These are phyloP conservation scores for Penicillium verrucosum DNA, from an alignment of 2,329 filamentous ascomycete genomes.

Conservation along the genomic window DNA sequence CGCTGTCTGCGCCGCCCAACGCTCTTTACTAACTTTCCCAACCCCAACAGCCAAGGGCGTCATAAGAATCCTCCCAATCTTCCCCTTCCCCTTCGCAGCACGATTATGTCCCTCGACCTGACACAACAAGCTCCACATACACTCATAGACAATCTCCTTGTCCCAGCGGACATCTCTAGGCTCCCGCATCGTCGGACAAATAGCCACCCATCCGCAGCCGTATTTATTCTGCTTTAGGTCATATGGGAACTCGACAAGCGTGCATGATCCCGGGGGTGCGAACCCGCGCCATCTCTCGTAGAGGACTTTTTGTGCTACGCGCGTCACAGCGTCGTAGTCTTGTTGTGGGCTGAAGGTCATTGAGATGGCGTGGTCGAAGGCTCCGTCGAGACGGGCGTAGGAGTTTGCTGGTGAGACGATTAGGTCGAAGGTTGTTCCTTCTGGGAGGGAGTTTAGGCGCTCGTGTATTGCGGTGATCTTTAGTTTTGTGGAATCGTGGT, in stretches of 20 bases:
- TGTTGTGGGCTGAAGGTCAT: conserved; percentile 42
- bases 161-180: conserved; percentile 49
- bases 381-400: conserved; percentile 54
- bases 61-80: conserved; percentile 49
- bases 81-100: background rate
- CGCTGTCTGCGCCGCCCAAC: conserved; percentile 52
- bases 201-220: conserved; percentile 45
- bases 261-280: conserved; percentile 51
- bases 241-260: conserved; percentile 46
- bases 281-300: conserved; percentile 52
- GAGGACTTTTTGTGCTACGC: conserved; percentile 44
- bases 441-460: conserved; percentile 40
- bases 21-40: conserved; percentile 45
- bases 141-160: conserved; percentile 54
- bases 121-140: conserved; percentile 52
- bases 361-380: conserved; percentile 56
- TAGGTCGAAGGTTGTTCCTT: conserved; percentile 43
- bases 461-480: conserved; percentile 37
- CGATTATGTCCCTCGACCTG: conserved; percentile 50
- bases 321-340: conserved; percentile 50
- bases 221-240: conserved; percentile 42
- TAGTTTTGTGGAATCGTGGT: conserved; percentile 30
- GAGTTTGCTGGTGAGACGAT: conserved; percentile 56
- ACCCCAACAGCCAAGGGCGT: conserved; percentile 53
- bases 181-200: conserved; percentile 55